Evolutionary conservation across 2,329 filamentous ascomycete genomes (phyloP), one percentile per base, ranked within the genome.

Genomic region (Epichloe bromicola): DNA sequence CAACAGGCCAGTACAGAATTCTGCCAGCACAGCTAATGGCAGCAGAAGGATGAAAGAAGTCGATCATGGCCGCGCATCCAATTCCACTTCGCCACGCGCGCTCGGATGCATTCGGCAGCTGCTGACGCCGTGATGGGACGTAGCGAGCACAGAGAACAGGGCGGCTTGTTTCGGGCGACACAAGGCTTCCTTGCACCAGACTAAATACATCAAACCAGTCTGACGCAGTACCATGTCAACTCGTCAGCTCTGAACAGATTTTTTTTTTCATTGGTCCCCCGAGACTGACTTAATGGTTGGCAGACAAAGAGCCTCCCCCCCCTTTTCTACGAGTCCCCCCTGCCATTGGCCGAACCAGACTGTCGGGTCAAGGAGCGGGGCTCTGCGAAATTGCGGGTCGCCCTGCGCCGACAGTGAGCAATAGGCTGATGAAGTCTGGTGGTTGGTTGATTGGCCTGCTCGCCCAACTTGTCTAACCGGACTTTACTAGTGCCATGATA

Each of bases 261-360:
- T n/a, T n/a, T n/a, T n/a, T n/a, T n/a, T n/a, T n/a, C n/a, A n/a
- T n/a, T 36, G 2, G n/a, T 30, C 3, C 3, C 26, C 33, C 12
- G 12, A 20, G 10, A 47, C 33, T 47, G 45, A 20, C 45, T 33
- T 33, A 11, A 7, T 15, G 4, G 26, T 34, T 19, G 15, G 33
- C 8, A 15, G n/a, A 38, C 20, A 14, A 23, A 10, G 10, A 2
- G 3, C 19, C 20, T 26, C 49, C 19, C 4, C 7, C 19, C 17
- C 26, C 46, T 19, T 14, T 19, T 14, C 4, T 15, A 23, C 4
- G 48, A n/a, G n/a, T 36, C 17, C 51, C 38, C 34, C 44, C n/a
- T 34, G 48, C 42, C 43, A 55, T 53, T 56, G 53, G 54, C 46
- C 44, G 55, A 57, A 57, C 58, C 59, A 55, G 30, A 52, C 56